Conservation (phyloP, 257 asterid species). For the Ehretia macrophylla region DNA sequence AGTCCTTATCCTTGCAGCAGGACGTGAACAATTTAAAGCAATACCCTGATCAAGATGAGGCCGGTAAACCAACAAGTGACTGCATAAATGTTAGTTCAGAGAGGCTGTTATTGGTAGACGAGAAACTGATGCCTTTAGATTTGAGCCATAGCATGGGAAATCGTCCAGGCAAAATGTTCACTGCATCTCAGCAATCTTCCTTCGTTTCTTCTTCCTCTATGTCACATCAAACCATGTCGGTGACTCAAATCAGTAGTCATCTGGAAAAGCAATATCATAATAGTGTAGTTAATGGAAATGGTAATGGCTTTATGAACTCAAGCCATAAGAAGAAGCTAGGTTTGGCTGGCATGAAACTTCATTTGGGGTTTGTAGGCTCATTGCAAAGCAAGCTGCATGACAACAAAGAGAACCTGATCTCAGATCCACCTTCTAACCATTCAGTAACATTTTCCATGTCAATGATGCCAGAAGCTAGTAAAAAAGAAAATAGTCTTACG, state of each 20-base stretch:
- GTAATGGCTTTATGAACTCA: slow-evolving; percentile 16
- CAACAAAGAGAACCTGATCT: slow-evolving; percentile 44
- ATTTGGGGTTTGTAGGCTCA: slow-evolving; percentile 14
- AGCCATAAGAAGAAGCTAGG: slow-evolving; percentile 38
- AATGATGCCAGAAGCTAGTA: slow-evolving; percentile 21
- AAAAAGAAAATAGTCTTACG: slow-evolving; percentile 4
- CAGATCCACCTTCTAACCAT: slow-evolving; percentile 14
- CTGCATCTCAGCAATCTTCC: slow-evolving; percentile 17
- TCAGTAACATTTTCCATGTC: slow-evolving; percentile 12
- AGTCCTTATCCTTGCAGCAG: slow-evolving; percentile 4
- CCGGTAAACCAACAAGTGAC: slow-evolving; percentile 12
- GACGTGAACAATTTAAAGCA: slow-evolving; percentile 9
- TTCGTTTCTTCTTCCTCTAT: slow-evolving; percentile 12
- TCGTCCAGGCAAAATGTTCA: slow-evolving; percentile 14
- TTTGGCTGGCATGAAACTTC: slow-evolving; percentile 27
- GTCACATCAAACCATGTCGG: slow-evolving; percentile 3
- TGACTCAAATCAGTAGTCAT: slow-evolving; percentile 13
- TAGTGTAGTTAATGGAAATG: slow-evolving; percentile 14
- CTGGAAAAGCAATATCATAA: slow-evolving; percentile 15
- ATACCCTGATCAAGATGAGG: slow-evolving; percentile 10
- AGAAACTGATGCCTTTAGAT: slow-evolving; percentile 15
- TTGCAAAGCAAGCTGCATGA: slow-evolving; percentile 20
- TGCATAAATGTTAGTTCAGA: slow-evolving; percentile 12
- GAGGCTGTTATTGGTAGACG: neutral
- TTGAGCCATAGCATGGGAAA: slow-evolving; percentile 20